Evolutionary conservation across 2,329 filamentous ascomycete genomes (phyloP), one percentile per base, ranked within the genome.

Genomic region (Arthrobotrys sphaeroides): DNA sequence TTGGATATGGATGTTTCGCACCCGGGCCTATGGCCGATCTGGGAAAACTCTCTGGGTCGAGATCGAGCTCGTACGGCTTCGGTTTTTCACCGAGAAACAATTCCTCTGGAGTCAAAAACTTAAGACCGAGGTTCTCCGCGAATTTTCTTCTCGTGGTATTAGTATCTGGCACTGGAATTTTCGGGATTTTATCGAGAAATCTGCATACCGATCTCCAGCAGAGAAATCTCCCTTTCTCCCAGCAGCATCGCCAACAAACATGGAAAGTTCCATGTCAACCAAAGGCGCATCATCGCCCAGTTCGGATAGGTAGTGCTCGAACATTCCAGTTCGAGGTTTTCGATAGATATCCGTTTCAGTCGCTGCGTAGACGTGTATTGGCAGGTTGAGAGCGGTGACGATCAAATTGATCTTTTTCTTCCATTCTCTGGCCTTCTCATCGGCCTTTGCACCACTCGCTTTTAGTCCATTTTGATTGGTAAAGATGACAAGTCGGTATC

Each of bases 271-370:
- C 33, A 91, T 82, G 81, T 97, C 90, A n/a, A 96, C 83, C 13
- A 87, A 85, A 0, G 84, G 84, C 3, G 84, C 84, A 47, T 87
- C 83, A 0, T 91, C 83, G 51, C 86, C 86, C 78, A 89, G 87
- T 79, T 92, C 89, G 75, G 70, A 77, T n/a, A 80, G 73, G n/a
- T 57, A 83, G 80, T 90, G 87, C 26, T 86, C 85, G 94, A 95
- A 99, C 91, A 98, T 97, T 18, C 94, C 94, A 1, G 85, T 86
- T 40, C 94, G 86, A 3, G 95, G 95, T 83, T 99, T 99, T 65
- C 95, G 88, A 82, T 90, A 97, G 4, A 88, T 85, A 79, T 98
- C 94, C 42, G 84, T 89, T 45, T 65, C 59, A 0, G 94, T 97
- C 1, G 95, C 94, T 5, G 94, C 95, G 82, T 97, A 97, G 20